These are phyloP conservation scores for Cyclanthera cordifolia DNA, from an alignment of 306 rosid species.

Conservation along the genomic window DNA sequence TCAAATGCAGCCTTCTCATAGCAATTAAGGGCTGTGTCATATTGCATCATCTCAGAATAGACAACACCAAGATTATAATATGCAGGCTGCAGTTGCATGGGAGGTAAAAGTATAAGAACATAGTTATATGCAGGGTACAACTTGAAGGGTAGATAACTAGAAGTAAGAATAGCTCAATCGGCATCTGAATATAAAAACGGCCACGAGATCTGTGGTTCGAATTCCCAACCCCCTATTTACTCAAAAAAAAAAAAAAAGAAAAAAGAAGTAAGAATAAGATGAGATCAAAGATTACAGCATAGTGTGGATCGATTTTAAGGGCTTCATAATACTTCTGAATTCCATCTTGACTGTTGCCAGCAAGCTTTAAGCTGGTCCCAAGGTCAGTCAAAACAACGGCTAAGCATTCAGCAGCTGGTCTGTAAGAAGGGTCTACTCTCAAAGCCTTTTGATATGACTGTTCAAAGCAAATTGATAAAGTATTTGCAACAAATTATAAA, in stretches of 20 bases:
- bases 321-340: constrained; percentile 97
- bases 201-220: too few relatives aligned
- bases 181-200: too few relatives aligned
- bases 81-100: constrained; percentile 63
- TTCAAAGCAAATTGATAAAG: constrained; percentile 25
- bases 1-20: constrained; percentile 93
- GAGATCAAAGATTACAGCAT: constrained; percentile 54
- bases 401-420: constrained; percentile 84
- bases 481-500: neutral
- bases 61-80: constrained; percentile 98
- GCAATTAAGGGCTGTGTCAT: constrained; percentile 78
- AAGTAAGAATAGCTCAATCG: constrained; percentile 12
- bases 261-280: constrained; percentile 11
- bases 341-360: constrained; percentile 92
- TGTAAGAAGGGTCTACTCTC: constrained; percentile 62
- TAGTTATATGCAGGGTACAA: neutral
- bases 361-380: constrained; percentile 94
- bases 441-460: constrained; percentile 97
- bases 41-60: constrained; percentile 98
- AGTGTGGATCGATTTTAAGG: constrained; percentile 78
- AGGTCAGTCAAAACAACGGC: constrained; percentile 97
- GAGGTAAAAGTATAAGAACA: constrained; percentile 10
- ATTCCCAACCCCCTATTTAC: too few relatives aligned
- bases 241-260: too few relatives aligned
- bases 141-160: constrained; percentile 10